Base-by-base conservation (phyloP, 345 rosid species). In the Pugionium dolabratum region DNA sequence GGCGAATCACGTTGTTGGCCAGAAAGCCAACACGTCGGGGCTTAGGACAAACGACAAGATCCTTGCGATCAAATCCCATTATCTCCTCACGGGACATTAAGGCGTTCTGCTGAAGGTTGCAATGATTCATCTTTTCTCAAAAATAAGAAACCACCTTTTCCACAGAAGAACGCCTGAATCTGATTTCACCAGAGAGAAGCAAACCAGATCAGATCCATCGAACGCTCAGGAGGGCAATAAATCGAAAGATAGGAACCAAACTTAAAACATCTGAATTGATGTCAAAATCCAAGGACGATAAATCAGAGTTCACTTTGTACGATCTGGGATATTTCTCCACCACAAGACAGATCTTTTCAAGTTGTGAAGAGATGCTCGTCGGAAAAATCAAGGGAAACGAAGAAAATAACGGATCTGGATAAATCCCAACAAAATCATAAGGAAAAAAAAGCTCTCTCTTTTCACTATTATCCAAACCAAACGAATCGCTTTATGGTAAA, bases 11-110 rank as follows among this genome's bases (percentile, higher is more conserved):
- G 73, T 67, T 81, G 61, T 66, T 77, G 2, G 84, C 67, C 11
- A 78, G 72, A 40, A 66, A 49, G 44, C 89, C 86, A 37, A 84
- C 72, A 5, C 92, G 87, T 29, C 89, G 88, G 45, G 97, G 99
- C 82, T 81, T 94, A n/a, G 97, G 99, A 66, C 96, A 90, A 72
- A 86, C 79, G 28, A 94, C 78, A 7, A 80, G 68, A 47, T 67
- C 88, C 40, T 36, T 36, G 40, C 40, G 40, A 36, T 4, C 7
- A 36, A 36, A 36, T 5, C 40, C 40, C 3, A 36, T 40, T n/a
- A 40, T 40, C 44, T 40, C 40, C 6, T 86, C 91, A 45, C 72
- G 63, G 45, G 81, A 67, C 37, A 80, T 62, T 54, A 77, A 75
- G 79, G 90, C 90, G 83, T 82, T 84, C 86, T 81, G 85, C 86